phyloP scores from a whole-genome alignment of 805 yeast genomes.

The Metschnikowia cubensis region DNA sequence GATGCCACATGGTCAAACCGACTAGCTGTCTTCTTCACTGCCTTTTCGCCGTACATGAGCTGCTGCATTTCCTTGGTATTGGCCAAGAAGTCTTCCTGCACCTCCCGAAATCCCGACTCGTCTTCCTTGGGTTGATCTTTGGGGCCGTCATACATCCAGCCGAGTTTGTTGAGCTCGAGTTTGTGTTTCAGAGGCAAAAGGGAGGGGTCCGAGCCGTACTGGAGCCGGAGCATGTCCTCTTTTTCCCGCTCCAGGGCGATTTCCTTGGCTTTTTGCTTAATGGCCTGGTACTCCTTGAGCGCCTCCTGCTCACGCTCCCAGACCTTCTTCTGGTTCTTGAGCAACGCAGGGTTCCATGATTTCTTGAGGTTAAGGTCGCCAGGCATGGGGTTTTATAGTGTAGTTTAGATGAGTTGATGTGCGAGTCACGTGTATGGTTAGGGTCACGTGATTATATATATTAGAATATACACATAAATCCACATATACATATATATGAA shows the following conservation, averaged over 20 bases:
- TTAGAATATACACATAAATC: too few species aligned
- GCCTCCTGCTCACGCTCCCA: conserved; percentile 80
- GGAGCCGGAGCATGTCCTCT: conserved; percentile 49
- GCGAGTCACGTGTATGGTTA: not conserved
- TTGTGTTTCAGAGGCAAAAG: conserved; percentile 30
- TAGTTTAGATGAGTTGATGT: not conserved
- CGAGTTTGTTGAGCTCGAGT: conserved; percentile 48
- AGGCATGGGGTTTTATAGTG: conserved; percentile 35
- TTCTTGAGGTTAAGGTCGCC: conserved; percentile 86
- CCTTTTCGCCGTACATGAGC: conserved; percentile 49
- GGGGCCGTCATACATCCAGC: conserved; percentile 79
- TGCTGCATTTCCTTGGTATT: conserved; percentile 45
- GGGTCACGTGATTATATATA: conserved; percentile 3
- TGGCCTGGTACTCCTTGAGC: conserved; percentile 61
- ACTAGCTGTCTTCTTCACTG: conserved; percentile 31
- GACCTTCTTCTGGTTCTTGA: conserved; percentile 80
- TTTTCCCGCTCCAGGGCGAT: conserved; percentile 58
- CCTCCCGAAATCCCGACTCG: conserved; percentile 36
- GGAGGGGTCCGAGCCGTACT: conserved; percentile 37
- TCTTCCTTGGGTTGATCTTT: conserved; percentile 22
- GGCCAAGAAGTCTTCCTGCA: conserved; percentile 25
- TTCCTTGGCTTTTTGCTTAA: conserved; percentile 61
- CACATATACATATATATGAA: too few species aligned
- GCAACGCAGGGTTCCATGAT: conserved; percentile 92
- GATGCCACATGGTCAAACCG: conserved; percentile 24